Percentiles rank a stretch among this genome's conserved stretches.
Conservation (phyloP, 2,329 filamentous ascomycete genomes). For the Cryphonectria naterciae region DNA sequence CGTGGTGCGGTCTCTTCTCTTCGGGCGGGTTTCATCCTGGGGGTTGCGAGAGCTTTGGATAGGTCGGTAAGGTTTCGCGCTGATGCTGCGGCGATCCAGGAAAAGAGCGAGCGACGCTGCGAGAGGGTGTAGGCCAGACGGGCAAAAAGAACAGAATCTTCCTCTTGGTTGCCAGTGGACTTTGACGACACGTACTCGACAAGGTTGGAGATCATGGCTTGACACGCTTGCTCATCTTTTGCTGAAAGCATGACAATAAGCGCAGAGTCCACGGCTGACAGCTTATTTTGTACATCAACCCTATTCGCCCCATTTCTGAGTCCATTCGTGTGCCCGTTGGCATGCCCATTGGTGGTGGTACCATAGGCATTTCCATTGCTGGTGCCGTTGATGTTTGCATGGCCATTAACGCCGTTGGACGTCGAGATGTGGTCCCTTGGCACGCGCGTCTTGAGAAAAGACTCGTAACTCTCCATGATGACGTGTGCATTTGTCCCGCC, state of each 20-base stretch:
- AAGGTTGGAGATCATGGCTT: conserved; percentile 7
- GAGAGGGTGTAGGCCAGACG: conserved; percentile 19
- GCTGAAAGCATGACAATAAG: conserved; percentile 3
- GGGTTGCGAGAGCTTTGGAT: conserved; percentile 15
- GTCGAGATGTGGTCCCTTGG: not conserved
- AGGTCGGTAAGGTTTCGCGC: conserved; percentile 21
- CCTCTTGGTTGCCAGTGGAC: not conserved
- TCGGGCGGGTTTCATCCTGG: not conserved
- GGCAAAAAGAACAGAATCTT: not conserved
- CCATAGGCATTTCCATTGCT: not conserved
- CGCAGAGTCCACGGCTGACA: not conserved
- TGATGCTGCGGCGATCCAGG: conserved; percentile 5
- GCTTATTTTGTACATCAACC: not conserved
- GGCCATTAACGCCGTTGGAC: not conserved
- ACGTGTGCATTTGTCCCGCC: conserved; percentile 50
- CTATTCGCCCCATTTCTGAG: not conserved
- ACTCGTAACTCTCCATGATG: conserved; percentile 38
- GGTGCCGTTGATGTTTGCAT: not conserved
- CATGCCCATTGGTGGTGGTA: not conserved
- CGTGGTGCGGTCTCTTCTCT: conserved; percentile 18
- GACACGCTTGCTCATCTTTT: conserved; percentile 11
- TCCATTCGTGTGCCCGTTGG: not conserved
- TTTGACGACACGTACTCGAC: conserved; percentile 1
- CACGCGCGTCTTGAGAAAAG: not conserved
- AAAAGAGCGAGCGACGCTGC: conserved; percentile 13